phyloP scores from a whole-genome alignment of 305 asterid genomes.

The Fraxinus sp. region DNA sequence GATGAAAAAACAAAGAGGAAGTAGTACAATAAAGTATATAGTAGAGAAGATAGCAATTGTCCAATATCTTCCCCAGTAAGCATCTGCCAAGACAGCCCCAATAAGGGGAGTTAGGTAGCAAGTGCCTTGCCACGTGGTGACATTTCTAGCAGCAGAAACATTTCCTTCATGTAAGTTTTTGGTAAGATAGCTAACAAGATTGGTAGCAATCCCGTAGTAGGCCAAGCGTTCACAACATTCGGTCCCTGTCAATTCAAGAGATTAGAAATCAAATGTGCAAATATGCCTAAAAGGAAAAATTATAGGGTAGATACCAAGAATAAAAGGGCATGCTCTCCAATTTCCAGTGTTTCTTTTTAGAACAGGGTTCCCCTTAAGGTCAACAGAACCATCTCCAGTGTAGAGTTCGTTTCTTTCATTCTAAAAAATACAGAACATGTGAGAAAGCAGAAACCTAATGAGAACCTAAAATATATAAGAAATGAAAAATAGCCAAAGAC shows the following conservation, averaged over 20 bases:
- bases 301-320: constrained; percentile 57
- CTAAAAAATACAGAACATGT: constrained; percentile 32
- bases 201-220: constrained; percentile 87
- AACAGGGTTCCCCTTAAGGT: constrained; percentile 82
- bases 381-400: constrained; percentile 96
- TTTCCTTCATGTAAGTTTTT: constrained; percentile 84
- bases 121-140: constrained; percentile 97
- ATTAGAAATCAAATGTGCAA: constrained; percentile 17
- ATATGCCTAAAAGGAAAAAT: constrained; percentile 2
- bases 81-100: constrained; percentile 95
- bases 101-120: constrained; percentile 91
- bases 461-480: not conserved
- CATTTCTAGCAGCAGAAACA: constrained; percentile 88
- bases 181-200: constrained; percentile 91
- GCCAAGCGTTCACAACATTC: constrained; percentile 97
- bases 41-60: constrained; percentile 92
- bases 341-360: constrained; percentile 85
- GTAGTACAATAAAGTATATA: constrained; percentile 71
- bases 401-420: constrained; percentile 42
- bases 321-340: constrained; percentile 97
- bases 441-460: not conserved
- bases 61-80: constrained; percentile 99
- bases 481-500: not conserved
- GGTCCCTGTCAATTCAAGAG: constrained; percentile 54
- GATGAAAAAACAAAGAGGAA: constrained; percentile 16